phyloP scores from a whole-genome alignment of 345 rosid species.

The Populus simonii region DNA sequence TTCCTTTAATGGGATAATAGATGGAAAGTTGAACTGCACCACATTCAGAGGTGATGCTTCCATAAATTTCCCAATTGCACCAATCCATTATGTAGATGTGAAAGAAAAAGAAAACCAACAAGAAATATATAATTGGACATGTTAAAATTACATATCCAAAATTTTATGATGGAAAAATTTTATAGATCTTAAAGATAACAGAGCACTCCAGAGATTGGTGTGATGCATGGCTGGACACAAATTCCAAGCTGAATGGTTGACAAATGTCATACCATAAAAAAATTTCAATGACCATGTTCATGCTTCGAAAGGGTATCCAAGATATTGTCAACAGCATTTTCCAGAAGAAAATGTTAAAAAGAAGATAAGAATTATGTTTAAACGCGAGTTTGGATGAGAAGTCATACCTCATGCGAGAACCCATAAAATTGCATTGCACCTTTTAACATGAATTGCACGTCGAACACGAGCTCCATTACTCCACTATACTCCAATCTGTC shows the following conservation, averaged over 20 bases:
- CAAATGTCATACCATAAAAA: background rate
- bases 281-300: background rate
- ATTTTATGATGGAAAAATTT: background rate
- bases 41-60: background rate
- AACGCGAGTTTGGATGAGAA: background rate
- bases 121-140: background rate
- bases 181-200: background rate
- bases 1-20: background rate
- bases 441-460: slow-evolving; percentile 82
- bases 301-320: background rate
- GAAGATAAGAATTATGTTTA: background rate
- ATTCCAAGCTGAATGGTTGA: background rate
- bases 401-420: slow-evolving; percentile 87
- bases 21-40: background rate
- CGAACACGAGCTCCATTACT: slow-evolving; percentile 83
- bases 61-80: background rate
- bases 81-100: background rate
- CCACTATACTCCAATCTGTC: slow-evolving; percentile 77
- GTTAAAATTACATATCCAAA: background rate
- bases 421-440: slow-evolving; percentile 83
- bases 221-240: background rate
- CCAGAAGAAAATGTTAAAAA: background rate
- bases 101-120: background rate
- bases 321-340: background rate
- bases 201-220: background rate